Base-by-base conservation (phyloP, 2,329 filamentous ascomycete species). In the Ceratocystis cubensis region DNA sequence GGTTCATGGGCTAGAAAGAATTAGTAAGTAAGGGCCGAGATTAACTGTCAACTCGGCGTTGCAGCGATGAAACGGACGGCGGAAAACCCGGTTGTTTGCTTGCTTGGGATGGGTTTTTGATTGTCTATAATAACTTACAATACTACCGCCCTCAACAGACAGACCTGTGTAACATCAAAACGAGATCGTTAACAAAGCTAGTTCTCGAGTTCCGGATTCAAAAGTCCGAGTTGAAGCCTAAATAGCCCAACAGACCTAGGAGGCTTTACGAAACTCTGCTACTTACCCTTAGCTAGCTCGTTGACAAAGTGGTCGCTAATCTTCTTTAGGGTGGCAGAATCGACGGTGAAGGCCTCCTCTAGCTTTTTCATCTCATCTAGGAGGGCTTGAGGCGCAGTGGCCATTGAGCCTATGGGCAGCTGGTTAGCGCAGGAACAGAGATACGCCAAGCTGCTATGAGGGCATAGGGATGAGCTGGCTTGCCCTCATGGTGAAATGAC, bases 291-390 rank as follows among this genome's bases (percentile, higher is more conserved):
- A 70, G 86, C 83, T 65, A 99, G 84, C 80, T 99, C 94, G 44
- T 82, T 82, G 63, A 95, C 82, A 75, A 99, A 99, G 76, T 96
- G 93, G 65, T 89, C 81, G 53, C 91, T 93, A 73, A 99, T 92
- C 70, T 88, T 77, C 83, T 97, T 97, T 66, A 97, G 84, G 79
- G 89, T 96, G 46, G 82, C 77, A 0, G 82, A 82, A 70, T 88
- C 83, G 59, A 97, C 85, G 10, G 86, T 88, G 77, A 99, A 96
- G 65, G 88, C 76, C 67, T 91, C 83, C 79, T 97, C 94, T 28
- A 97, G 82, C 69, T 84, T 81, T 75, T 89, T 86, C 74, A 97
- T 92, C 78, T 96, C 88, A 46, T 78, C 75, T 65, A 90, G 79
- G 70, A 96, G 83, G 76, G 91, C 86, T 78, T 91, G 88, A 70